Conservation (phyloP, 805 yeast species). For the Sungouiozyma ichnusensis region DNA sequence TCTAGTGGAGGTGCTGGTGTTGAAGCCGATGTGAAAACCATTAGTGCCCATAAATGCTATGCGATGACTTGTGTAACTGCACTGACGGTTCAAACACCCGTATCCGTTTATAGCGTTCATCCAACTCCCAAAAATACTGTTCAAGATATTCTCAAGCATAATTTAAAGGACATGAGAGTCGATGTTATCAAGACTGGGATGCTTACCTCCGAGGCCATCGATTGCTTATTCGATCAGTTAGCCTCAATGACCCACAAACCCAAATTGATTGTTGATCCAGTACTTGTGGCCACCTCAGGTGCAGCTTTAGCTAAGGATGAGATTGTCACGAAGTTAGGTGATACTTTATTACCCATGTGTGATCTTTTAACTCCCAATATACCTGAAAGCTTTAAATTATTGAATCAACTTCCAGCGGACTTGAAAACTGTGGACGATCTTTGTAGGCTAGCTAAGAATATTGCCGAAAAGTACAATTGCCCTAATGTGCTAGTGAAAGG, state of each 20-base stretch:
- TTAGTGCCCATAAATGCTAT: slow-evolving; percentile 63
- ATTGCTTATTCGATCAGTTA: slow-evolving; percentile 33
- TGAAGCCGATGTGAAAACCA: slow-evolving; percentile 78
- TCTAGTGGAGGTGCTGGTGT: slow-evolving; percentile 88
- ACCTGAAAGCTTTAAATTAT: slow-evolving; percentile 45
- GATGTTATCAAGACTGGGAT: slow-evolving; percentile 74
- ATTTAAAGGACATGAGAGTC: slow-evolving; percentile 49
- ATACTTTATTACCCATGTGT: slow-evolving; percentile 42
- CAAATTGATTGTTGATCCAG: slow-evolving; percentile 66
- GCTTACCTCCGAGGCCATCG: slow-evolving; percentile 48
- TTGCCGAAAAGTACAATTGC: slow-evolving; percentile 34
- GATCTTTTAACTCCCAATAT: slow-evolving; percentile 66
- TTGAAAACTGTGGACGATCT: slow-evolving; percentile 33
- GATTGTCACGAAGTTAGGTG: slow-evolving; percentile 32
- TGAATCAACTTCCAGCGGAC: slow-evolving; percentile 19
- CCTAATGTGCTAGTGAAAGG: slow-evolving; percentile 62
- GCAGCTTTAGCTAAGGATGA: slow-evolving; percentile 38
- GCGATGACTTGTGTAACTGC: slow-evolving; percentile 73
- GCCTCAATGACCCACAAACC: slow-evolving; percentile 26
- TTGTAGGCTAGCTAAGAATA: slow-evolving; percentile 29
- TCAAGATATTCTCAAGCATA: slow-evolving; percentile 38
- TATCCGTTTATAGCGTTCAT: slow-evolving; percentile 33
- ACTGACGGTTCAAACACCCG: slow-evolving; percentile 65
- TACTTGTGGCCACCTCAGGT: slow-evolving; percentile 76
- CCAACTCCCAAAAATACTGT: slow-evolving; percentile 37